Conservation (phyloP, 2,329 filamentous ascomycete species). For the Xylariaceae sp. region DNA sequence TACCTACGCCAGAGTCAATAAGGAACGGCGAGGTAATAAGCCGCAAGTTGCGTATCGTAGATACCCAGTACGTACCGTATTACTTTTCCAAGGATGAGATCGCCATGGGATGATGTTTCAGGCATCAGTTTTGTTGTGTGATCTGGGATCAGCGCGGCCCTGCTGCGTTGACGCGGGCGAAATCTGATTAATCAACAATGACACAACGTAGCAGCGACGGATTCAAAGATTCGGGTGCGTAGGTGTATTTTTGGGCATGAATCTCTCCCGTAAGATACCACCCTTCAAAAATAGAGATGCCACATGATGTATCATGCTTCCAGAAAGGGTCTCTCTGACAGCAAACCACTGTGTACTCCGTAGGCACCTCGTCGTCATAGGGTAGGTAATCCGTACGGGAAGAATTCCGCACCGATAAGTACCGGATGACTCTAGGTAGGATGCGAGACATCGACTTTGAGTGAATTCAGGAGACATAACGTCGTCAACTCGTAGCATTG, state of each 20-base stretch:
- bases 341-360: neutral
- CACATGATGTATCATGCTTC: neutral
- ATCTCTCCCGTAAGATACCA: neutral
- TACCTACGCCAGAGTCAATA: neutral
- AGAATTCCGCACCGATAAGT: neutral
- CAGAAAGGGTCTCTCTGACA: neutral
- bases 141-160: neutral
- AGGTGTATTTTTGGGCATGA: neutral
- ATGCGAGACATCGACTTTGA: no score
- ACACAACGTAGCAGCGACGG: neutral
- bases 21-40: neutral
- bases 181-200: neutral
- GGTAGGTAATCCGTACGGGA: neutral
- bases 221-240: neutral
- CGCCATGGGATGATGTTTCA: neutral
- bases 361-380: neutral
- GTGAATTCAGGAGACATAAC: no score
- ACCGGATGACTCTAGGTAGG: no score
- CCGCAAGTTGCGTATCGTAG: neutral
- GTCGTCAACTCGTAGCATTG: no score
- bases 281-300: neutral
- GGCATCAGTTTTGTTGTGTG: neutral
- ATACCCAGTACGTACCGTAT: neutral
- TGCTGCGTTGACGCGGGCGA: neutral
- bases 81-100: neutral